Evolutionary conservation across 805 yeast species (phyloP).

Genomic region (Starmera dryadoides): DNA sequence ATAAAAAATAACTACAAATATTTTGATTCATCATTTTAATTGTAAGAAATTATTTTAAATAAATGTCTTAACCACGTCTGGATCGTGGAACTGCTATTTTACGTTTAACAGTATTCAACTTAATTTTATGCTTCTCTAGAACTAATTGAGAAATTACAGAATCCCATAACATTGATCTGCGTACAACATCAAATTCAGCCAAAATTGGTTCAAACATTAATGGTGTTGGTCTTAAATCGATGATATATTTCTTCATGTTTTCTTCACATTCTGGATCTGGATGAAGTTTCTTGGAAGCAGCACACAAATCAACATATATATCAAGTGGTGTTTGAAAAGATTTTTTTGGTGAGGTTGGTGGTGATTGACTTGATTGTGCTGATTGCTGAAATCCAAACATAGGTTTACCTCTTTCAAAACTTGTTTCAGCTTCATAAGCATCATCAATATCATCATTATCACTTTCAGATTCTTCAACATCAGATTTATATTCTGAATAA

Average conservation of each 20-base stretch:
- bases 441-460: neutral
- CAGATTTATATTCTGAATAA: neutral
- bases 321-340: neutral
- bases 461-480: neutral
- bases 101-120: neutral
- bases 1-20: too few relatives aligned
- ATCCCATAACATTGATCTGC: neutral
- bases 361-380: neutral
- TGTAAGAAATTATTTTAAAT: too few relatives aligned
- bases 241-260: neutral
- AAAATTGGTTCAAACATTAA: neutral
- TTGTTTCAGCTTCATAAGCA: neutral
- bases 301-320: neutral
- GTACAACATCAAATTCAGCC: neutral
- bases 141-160: neutral
- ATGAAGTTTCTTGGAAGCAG: neutral
- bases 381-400: neutral
- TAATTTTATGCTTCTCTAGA: neutral
- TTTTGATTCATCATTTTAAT: too few relatives aligned
- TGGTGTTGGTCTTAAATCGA: neutral
- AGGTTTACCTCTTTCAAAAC: too few relatives aligned
- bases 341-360: too few relatives aligned
- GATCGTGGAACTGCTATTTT: neutral
- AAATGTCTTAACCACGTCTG: neutral
- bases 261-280: neutral